Evolutionary conservation across 2,329 filamentous ascomycete species (phyloP).

Genomic region (Cytospora chrysosperma): DNA sequence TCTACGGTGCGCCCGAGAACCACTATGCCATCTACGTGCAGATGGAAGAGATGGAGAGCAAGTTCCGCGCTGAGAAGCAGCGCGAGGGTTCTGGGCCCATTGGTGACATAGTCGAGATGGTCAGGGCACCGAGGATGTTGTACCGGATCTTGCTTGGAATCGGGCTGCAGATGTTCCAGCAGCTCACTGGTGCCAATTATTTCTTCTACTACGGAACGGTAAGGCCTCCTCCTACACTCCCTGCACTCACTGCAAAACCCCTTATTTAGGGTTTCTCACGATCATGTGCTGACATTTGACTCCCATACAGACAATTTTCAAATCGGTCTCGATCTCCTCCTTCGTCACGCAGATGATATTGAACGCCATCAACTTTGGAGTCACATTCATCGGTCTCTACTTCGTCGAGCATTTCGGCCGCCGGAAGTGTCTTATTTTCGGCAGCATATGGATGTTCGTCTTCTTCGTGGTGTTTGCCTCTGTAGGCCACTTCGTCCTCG

Average conservation of each 20-base stretch:
- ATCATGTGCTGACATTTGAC: slow-evolving; percentile 37
- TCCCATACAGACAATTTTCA: slow-evolving; percentile 41
- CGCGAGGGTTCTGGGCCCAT: slow-evolving; percentile 40
- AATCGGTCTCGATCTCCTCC: slow-evolving; percentile 51
- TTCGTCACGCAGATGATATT: slow-evolving; percentile 69
- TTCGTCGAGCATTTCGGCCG: slow-evolving; percentile 68
- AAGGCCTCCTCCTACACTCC: no score
- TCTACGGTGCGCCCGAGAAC: slow-evolving; percentile 46
- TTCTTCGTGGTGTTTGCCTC: slow-evolving; percentile 61
- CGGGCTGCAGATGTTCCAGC: slow-evolving; percentile 63
- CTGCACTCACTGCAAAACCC: no score
- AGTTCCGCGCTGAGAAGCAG: slow-evolving; percentile 48
- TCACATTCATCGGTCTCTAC: slow-evolving; percentile 68
- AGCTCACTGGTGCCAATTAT: slow-evolving; percentile 62
- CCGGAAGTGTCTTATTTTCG: slow-evolving; percentile 60
- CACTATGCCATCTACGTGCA: slow-evolving; percentile 48
- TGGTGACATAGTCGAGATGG: slow-evolving; percentile 56
- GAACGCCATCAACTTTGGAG: slow-evolving; percentile 64
- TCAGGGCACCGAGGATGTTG: slow-evolving; percentile 61
- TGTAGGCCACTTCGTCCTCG: slow-evolving; percentile 49
- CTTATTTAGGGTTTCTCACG: no score
- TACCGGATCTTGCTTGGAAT: slow-evolving; percentile 63
- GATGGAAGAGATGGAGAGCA: slow-evolving; percentile 53
- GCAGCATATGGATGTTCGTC: slow-evolving; percentile 59
- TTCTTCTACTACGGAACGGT: slow-evolving; percentile 63